Evolutionary conservation across 768 basidiomycete species (phyloP).

Genomic region (Lactifluus echinatus): DNA sequence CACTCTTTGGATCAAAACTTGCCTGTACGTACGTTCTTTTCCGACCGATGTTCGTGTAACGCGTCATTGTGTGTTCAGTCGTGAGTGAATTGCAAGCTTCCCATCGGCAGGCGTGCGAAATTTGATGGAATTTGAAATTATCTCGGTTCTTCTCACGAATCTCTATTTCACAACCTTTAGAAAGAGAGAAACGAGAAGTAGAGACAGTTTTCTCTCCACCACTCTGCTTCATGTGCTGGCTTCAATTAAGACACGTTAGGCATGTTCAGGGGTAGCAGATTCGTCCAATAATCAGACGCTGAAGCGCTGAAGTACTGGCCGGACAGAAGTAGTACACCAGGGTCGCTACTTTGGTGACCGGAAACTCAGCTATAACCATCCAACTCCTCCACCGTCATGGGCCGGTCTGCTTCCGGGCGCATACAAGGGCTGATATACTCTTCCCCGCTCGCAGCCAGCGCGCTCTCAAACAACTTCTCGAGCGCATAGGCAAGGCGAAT

Average conservation of each 20-base stretch:
- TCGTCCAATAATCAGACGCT: no score
- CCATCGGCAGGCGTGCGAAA: no score
- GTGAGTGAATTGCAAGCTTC: neutral
- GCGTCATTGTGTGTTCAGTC: slow-evolving; percentile 46
- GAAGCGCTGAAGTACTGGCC: no score
- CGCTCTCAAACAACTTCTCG: slow-evolving; percentile 10
- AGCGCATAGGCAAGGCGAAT: slow-evolving; percentile 13
- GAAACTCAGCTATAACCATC: neutral
- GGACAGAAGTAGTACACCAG: no score
- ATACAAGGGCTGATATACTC: neutral
- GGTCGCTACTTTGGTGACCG: neutral
- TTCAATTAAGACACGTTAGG: no score
- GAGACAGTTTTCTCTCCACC: no score
- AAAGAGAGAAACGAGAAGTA: no score
- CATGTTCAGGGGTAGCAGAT: no score
- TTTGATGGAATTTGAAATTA: no score
- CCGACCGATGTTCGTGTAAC: slow-evolving; percentile 63
- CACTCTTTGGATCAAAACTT: slow-evolving; percentile 34
- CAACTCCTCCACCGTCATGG: slow-evolving; percentile 6
- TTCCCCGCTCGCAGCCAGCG: neutral
- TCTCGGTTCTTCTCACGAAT: no score
- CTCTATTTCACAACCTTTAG: no score
- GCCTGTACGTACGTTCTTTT: slow-evolving; percentile 68
- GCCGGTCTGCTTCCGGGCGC: slow-evolving; percentile 8
- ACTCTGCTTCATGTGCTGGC: no score